Evolutionary conservation across 805 yeast species (phyloP).

Genomic region (Kluyveromyces siamensis): DNA sequence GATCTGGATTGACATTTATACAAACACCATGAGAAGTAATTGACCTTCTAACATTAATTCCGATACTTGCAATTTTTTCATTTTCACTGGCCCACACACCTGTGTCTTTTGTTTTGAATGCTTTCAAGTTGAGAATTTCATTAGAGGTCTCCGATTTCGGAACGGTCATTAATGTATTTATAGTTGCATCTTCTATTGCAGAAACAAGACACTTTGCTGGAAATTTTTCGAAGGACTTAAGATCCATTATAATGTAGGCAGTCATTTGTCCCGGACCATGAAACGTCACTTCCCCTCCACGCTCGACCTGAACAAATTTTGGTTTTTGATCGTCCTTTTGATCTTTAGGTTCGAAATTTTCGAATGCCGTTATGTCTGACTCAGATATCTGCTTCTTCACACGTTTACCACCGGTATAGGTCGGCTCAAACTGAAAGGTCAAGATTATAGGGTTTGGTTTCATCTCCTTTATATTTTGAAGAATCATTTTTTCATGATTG

Average conservation of each 20-base stretch:
- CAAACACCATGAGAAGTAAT: constrained; percentile 88
- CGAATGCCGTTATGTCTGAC: constrained; percentile 17
- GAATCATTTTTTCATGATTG: constrained; percentile 38
- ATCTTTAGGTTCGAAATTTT: constrained; percentile 18
- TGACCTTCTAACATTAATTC: constrained; percentile 75
- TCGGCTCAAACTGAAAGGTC: constrained; percentile 78
- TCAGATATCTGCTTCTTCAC: constrained; percentile 45
- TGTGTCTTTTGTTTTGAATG: constrained; percentile 54
- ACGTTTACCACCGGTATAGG: constrained; percentile 88
- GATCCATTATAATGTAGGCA: constrained; percentile 68
- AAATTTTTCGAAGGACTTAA: constrained; percentile 47
- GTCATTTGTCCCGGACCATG: constrained; percentile 96
- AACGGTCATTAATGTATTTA: constrained; percentile 32
- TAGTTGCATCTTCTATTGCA: constrained; percentile 50
- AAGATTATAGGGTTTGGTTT: constrained; percentile 60
- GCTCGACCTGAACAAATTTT: constrained; percentile 60
- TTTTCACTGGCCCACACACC: constrained; percentile 74
- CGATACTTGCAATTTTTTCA: constrained; percentile 77
- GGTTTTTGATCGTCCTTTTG: constrained; percentile 35
- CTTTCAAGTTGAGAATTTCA: constrained; percentile 12
- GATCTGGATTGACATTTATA: constrained; percentile 67
- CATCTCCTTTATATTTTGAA: constrained; percentile 35
- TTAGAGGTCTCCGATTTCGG: constrained; percentile 5
- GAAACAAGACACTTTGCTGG: constrained; percentile 59
- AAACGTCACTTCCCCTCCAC: constrained; percentile 96